phyloP scores from a whole-genome alignment of 306 rosid species.

The Albizia julibrissin region DNA sequence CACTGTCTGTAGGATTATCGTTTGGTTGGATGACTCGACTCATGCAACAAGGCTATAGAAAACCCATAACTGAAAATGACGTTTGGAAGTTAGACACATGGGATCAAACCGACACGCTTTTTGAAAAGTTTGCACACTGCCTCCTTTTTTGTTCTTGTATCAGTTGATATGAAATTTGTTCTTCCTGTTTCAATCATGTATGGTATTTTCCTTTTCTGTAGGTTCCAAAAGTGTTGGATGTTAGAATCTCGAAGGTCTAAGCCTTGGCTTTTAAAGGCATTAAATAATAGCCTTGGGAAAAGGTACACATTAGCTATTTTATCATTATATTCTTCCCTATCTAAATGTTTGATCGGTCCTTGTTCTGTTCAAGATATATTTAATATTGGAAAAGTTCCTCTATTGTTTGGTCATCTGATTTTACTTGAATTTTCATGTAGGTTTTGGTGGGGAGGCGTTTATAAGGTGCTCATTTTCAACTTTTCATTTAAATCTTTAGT shows the following conservation, averaged over 20 bases:
- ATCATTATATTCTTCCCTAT: constrained; percentile 21
- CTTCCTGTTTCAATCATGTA: constrained; percentile 2
- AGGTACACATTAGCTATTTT: constrained; percentile 46
- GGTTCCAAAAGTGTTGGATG: constrained; percentile 77
- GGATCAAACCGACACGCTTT: constrained; percentile 71
- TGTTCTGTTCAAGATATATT: background rate
- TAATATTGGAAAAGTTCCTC: constrained; percentile 7
- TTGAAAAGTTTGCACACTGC: constrained; percentile 47
- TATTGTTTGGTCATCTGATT: constrained; percentile 25
- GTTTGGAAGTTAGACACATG: constrained; percentile 89
- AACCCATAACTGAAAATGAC: constrained; percentile 73
- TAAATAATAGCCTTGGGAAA: constrained; percentile 79
- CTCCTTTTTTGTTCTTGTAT: constrained; percentile 25
- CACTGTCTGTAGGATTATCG: constrained; percentile 56
- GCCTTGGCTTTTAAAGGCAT: constrained; percentile 81
- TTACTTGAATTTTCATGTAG: constrained; percentile 44
- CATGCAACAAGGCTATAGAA: constrained; percentile 74
- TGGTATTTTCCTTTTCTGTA: constrained; percentile 33
- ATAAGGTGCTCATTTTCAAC: constrained; percentile 56
- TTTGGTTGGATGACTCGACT: constrained; percentile 92
- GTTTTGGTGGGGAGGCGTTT: constrained; percentile 88
- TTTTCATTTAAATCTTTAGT: background rate
- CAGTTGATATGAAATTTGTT: constrained; percentile 28
- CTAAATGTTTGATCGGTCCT: constrained; percentile 7
- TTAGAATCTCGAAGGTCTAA: constrained; percentile 66